Base-by-base conservation (phyloP, 805 yeast genomes). In the Barnettozyma sucrosica region DNA sequence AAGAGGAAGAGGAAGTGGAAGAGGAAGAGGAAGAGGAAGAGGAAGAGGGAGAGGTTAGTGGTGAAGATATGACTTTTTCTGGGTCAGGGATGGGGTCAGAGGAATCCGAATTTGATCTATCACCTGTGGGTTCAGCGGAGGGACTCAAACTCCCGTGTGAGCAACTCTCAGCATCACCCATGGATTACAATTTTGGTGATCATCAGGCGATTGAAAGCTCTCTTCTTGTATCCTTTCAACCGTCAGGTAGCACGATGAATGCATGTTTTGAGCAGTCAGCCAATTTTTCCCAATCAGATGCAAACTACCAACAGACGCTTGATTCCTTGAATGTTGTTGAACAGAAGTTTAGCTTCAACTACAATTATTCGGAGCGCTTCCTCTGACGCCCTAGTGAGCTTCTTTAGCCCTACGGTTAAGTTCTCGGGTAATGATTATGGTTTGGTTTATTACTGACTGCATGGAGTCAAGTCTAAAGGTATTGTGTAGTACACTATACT, bases 331-430 rank as follows among this genome's bases (percentile, higher is more conserved):
- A 47, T 8, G 18, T n/a, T 28, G 16, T 40, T 4, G 51, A 48
- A 18, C 41, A 44, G 39, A 44, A 41, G 26, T 37, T 48, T 18
- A 41, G 41, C 28, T n/a, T n/a, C n/a, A n/a, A n/a, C n/a, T n/a
- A n/a, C n/a, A n/a, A n/a, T n/a, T n/a, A n/a, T n/a, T n/a, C n/a
- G n/a, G n/a, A n/a, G n/a, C n/a, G n/a, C n/a, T n/a, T n/a, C n/a
- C n/a, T n/a, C n/a, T n/a, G n/a, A n/a, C n/a, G n/a, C n/a, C n/a
- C n/a, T n/a, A n/a, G n/a, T n/a, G n/a, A n/a, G n/a, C n/a, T n/a
- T n/a, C n/a, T n/a, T n/a, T n/a, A n/a, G n/a, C n/a, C n/a, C n/a
- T n/a, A n/a, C n/a, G n/a, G n/a, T n/a, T n/a, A n/a, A n/a, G n/a
- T n/a, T n/a, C n/a, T n/a, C n/a, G n/a, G n/a, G n/a, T n/a, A n/a